Evolutionary conservation across 129 eudicot species (phyloP), one percentile per base, ranked within the genome.

Genomic region (Chrysanthemum seticuspe): DNA sequence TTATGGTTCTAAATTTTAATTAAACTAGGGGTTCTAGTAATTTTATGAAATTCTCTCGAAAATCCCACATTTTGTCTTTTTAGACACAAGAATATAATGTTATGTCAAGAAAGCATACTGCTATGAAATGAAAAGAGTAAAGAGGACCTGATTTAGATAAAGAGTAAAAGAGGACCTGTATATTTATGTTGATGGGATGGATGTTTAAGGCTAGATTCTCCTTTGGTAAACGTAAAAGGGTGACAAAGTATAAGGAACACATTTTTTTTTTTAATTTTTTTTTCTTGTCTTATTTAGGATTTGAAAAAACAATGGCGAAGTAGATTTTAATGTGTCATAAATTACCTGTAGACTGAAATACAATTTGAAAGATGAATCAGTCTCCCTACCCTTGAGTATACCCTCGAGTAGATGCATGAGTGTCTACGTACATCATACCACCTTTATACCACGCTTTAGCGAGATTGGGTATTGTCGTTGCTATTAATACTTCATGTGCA

Each of bases 141-240:
- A n/a, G 5, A 47, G 29, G 40, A 18, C 9, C 12, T 45, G 25
- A 45, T 66, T 18, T 66, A 49, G 6, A 45, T 49, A 52, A n/a
- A 19, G 10, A 13, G 23, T 12, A 59, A 13, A 44, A 21, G 9
- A 14, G 23, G 25, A 51, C 5, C 21, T 53, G 56, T 18, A 52
- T 54, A 21, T 74, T 9, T 21, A 36, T 54, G 31, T 14, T 36
- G 57, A 25, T 44, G 45, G 67, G 72, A 75, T 55, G 25, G 47
- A 65, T 74, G 56, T 45, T 65, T 74, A 12, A 55, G 73, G 73
- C 48, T 65, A 27, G 66, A 75, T 65, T 75, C 73, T 45, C 48
- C 44, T 47, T 55, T 74, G 64, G 78, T 66, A 25, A 73, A 65
- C 27, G 49, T 65, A 15, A 75, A 75, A 65, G 79, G 14, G 11